Conservation (phyloP, 2,329 filamentous ascomycete genomes). For the Ascochyta koolunga region DNA sequence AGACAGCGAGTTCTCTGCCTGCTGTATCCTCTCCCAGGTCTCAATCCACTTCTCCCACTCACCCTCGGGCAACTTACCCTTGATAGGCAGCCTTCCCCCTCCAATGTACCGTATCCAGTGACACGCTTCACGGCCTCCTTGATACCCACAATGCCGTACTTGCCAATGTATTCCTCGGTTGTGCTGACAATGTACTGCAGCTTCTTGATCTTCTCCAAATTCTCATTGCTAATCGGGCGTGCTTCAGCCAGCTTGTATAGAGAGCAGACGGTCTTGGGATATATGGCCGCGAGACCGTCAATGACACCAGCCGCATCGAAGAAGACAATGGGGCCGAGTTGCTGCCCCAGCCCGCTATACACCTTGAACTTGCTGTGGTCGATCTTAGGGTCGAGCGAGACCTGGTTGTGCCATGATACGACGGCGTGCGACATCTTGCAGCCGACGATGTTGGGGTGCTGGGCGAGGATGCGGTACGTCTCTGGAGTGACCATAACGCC, state of each 20-base stretch:
- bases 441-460: slow-evolving; percentile 70
- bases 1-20: slow-evolving; percentile 38
- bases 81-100: slow-evolving; percentile 66
- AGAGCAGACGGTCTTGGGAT: slow-evolving; percentile 65
- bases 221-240: slow-evolving; percentile 41
- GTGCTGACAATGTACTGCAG: slow-evolving; percentile 67
- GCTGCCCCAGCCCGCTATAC: slow-evolving; percentile 70
- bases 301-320: slow-evolving; percentile 70
- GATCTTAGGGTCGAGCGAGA: slow-evolving; percentile 65
- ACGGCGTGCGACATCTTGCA: slow-evolving; percentile 73
- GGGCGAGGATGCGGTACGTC: slow-evolving; percentile 64
- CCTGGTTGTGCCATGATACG: slow-evolving; percentile 67
- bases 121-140: slow-evolving; percentile 67
- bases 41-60: slow-evolving; percentile 59
- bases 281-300: slow-evolving; percentile 69
- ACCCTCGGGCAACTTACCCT: slow-evolving; percentile 63
- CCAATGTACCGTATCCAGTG: slow-evolving; percentile 64
- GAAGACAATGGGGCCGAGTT: slow-evolving; percentile 66
- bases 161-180: slow-evolving; percentile 67
- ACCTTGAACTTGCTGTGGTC: slow-evolving; percentile 65
- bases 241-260: slow-evolving; percentile 60
- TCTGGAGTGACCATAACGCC: slow-evolving; percentile 64
- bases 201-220: slow-evolving; percentile 57
- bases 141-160: slow-evolving; percentile 67
- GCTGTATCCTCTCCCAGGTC: slow-evolving; percentile 40